Evolutionary conservation across 495 filamentous ascomycete species (phyloP).

Genomic region (Penicillium angulare): DNA sequence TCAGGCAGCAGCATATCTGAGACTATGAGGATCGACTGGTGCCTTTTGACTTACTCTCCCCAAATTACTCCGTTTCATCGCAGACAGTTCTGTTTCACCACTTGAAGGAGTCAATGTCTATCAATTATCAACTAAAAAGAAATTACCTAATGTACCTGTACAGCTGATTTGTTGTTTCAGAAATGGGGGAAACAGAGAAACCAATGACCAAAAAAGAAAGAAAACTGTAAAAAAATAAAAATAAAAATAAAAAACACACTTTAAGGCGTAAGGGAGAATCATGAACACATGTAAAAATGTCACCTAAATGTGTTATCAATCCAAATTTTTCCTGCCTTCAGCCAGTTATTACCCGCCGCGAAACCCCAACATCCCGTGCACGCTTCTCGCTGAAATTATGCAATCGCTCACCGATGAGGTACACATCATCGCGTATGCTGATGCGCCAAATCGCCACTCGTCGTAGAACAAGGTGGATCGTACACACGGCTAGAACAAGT

Average conservation of each 20-base stretch:
- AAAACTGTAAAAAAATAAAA: neutral
- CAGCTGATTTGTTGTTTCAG: neutral
- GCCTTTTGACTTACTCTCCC: neutral
- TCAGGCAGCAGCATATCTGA: slow-evolving; percentile 15
- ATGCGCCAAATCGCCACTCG: slow-evolving; percentile 73
- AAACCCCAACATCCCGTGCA: slow-evolving; percentile 40
- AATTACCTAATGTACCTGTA: neutral
- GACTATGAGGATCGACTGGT: neutral
- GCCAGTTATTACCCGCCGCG: slow-evolving; percentile 39
- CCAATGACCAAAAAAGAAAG: neutral
- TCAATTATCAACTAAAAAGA: neutral
- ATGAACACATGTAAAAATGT: neutral
- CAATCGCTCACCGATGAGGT: slow-evolving; percentile 88
- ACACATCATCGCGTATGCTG: slow-evolving; percentile 89
- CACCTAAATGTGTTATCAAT: neutral
- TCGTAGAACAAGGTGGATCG: slow-evolving; percentile 43
- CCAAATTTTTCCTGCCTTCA: slow-evolving; percentile 10
- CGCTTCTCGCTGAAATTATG: slow-evolving; percentile 82
- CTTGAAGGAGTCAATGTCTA: neutral
- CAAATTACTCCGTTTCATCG: too few species aligned
- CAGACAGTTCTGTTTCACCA: too few species aligned
- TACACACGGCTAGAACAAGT: slow-evolving; percentile 41
- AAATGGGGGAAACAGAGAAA: neutral
- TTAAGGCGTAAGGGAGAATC: neutral
- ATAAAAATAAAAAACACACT: neutral